These are phyloP conservation scores for Alternaria sp. DNA, from an alignment of 2,329 filamentous ascomycete species.

Conservation along the genomic window DNA sequence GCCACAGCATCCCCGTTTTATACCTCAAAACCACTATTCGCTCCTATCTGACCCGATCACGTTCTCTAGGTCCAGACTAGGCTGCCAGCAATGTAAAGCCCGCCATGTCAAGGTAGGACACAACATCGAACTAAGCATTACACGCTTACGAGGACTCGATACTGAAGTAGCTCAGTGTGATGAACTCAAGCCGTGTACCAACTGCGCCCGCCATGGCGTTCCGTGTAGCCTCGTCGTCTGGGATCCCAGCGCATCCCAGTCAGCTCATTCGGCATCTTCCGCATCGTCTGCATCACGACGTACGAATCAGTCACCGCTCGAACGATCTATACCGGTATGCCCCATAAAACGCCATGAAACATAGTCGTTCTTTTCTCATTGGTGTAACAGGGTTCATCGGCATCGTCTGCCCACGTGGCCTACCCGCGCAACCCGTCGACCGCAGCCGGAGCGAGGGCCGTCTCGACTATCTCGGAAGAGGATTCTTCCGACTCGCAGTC, in stretches of 20 bases:
- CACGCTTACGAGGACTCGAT: constrained; percentile 1
- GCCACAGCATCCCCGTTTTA: neutral
- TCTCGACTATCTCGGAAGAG: constrained; percentile 21
- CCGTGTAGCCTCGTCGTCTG: constrained; percentile 43
- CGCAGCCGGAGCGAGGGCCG: constrained; percentile 9
- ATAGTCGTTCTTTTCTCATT: constrained; percentile 1
- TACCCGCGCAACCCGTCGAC: constrained; percentile 27
- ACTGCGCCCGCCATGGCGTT: constrained; percentile 46
- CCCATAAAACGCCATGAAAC: neutral
- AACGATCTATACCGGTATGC: constrained; percentile 25
- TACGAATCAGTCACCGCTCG: constrained; percentile 15
- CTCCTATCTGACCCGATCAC: neutral
- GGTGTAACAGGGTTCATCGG: constrained; percentile 13
- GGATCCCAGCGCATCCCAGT: constrained; percentile 25
- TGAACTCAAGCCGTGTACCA: constrained; percentile 47
- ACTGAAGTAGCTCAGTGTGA: constrained; percentile 42
- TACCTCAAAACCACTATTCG: neutral
- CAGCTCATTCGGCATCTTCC: constrained; percentile 17
- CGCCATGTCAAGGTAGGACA: constrained; percentile 47
- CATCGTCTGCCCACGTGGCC: constrained; percentile 26
- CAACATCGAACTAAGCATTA: neutral
- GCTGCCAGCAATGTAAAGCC: constrained; percentile 47
- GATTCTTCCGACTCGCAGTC: constrained; percentile 35
- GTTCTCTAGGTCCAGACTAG: constrained; percentile 27
- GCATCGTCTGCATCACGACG: constrained; percentile 17